A percentile compares a stretch with the other conserved stretches of the same genome.
phyloP scores from a whole-genome alignment of 495 filamentous ascomycete species.

The Margaritispora aquatica region DNA sequence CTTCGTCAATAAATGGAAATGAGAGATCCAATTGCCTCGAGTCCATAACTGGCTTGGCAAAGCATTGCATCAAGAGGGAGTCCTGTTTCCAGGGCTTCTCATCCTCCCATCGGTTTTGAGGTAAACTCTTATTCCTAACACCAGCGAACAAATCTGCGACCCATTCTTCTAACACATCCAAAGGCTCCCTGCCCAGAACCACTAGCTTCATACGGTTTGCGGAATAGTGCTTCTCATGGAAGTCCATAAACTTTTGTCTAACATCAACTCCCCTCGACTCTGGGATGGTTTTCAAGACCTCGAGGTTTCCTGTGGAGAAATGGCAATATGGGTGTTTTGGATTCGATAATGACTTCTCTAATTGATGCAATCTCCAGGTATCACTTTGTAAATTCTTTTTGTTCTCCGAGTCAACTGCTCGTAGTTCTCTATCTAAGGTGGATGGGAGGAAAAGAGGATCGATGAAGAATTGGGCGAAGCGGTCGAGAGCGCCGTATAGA shows the following conservation, averaged over 20 bases:
- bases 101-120: conserved; percentile 75
- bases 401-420: conserved; percentile 95
- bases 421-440: conserved; percentile 86
- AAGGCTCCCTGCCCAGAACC: conserved; percentile 77
- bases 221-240: conserved; percentile 64
- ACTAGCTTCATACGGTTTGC: conserved; percentile 96
- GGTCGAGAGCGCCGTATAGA: conserved; percentile 83
- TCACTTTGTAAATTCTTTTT: conserved; percentile 99
- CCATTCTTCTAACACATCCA: conserved; percentile 87
- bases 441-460: conserved; percentile 83
- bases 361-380: conserved; percentile 84
- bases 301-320: conserved; percentile 91
- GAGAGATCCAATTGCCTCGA: conserved; percentile 74
- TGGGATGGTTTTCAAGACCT: conserved; percentile 81
- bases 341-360: conserved; percentile 87
- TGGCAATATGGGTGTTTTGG: conserved; percentile 88
- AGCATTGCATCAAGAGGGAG: conserved; percentile 72
- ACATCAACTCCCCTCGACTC: conserved; percentile 80
- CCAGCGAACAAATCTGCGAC: conserved; percentile 78
- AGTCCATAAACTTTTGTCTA: conserved; percentile 89
- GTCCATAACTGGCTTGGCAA: conserved; percentile 97
- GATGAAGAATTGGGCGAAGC: conserved; percentile 98
- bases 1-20: conserved; percentile 89
- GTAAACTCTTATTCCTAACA: conserved; percentile 78
- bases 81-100: conserved; percentile 60